phyloP scores from a whole-genome alignment of 2,329 filamentous ascomycete species.

The Immersiporthe knoxdaviesiana region DNA sequence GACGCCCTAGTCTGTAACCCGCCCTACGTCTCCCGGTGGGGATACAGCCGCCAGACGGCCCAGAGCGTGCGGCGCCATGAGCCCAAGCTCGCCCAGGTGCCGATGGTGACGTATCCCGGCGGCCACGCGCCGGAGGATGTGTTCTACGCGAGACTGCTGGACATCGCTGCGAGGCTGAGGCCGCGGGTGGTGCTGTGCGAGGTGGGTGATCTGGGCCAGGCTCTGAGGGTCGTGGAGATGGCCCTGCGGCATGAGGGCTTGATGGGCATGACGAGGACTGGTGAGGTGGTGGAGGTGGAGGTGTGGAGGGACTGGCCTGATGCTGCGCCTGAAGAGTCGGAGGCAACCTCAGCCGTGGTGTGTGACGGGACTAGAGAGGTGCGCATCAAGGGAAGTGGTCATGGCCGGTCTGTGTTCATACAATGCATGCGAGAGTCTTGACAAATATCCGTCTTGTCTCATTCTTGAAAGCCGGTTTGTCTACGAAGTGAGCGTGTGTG shows the following conservation, averaged over 20 bases:
- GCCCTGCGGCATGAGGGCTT: conserved; percentile 39
- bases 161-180: conserved; percentile 51
- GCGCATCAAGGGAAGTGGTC: conserved; percentile 50
- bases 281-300: conserved; percentile 51
- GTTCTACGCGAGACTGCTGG: conserved; percentile 71
- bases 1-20: conserved; percentile 87
- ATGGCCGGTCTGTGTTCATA: conserved; percentile 50
- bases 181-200: conserved; percentile 69
- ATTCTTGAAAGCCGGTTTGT: not conserved
- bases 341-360: conserved; percentile 34
- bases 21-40: conserved; percentile 77
- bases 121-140: conserved; percentile 47
- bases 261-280: conserved; percentile 31
- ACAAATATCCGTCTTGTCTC: not conserved
- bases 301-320: conserved; percentile 74
- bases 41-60: conserved; percentile 65
- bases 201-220: conserved; percentile 72
- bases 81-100: conserved; percentile 78
- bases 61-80: conserved; percentile 82
- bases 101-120: conserved; percentile 33
- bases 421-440: conserved; percentile 21
- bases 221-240: conserved; percentile 61
- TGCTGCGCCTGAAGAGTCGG: conserved; percentile 37
- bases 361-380: conserved; percentile 35
- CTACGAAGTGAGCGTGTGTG: not conserved